Conservation (phyloP, 2,329 filamentous ascomycete species). For the Diplodia intermedia region DNA sequence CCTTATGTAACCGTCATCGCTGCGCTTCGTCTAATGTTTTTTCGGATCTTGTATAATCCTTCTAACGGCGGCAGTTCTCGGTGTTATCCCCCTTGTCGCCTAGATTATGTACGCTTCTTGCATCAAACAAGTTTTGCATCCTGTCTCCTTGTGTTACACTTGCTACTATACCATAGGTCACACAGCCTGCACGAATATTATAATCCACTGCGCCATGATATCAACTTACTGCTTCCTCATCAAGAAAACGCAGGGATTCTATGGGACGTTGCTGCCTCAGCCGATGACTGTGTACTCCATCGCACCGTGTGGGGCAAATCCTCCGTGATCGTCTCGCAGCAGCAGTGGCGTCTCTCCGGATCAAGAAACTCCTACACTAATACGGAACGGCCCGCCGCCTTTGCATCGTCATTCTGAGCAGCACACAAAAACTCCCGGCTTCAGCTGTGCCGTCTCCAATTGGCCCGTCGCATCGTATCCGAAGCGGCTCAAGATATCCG, state of each 20-base stretch:
- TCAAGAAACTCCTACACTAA: neutral
- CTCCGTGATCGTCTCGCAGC: neutral
- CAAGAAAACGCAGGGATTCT: neutral
- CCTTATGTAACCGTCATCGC: constrained; percentile 6
- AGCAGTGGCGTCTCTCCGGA: neutral
- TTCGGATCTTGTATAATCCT: neutral
- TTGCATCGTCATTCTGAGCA: neutral
- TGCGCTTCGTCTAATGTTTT: neutral
- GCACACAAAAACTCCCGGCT: neutral
- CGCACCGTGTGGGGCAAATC: neutral
- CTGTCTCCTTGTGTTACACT: neutral
- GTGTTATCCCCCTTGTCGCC: neutral
- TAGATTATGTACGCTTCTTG: neutral
- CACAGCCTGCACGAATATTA: neutral
- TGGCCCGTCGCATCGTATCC: neutral
- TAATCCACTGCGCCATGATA: neutral
- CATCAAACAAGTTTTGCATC: neutral
- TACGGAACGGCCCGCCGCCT: constrained; percentile 1
- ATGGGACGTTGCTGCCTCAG: neutral
- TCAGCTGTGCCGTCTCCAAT: neutral
- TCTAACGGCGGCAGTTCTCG: neutral
- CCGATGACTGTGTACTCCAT: neutral
- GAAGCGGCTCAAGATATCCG: neutral
- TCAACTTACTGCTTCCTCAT: neutral
- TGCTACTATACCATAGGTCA: neutral